phyloP scores from a whole-genome alignment of 1,139 yeast genomes.

The Blastobotrys buckinghamii region DNA sequence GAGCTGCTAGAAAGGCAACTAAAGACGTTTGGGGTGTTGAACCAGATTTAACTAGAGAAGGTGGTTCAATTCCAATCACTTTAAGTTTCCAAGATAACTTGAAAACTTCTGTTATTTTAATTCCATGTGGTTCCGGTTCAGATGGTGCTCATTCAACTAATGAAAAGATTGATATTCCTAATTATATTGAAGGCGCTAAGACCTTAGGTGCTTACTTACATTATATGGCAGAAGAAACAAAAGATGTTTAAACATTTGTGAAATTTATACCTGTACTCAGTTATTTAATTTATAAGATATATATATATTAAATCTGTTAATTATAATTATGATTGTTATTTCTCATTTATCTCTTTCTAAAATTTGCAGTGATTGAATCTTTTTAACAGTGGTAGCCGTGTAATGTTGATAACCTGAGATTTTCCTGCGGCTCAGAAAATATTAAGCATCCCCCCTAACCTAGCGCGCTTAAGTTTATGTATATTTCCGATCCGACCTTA shows the following conservation, averaged over 20 bases:
- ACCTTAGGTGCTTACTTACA: slow-evolving; percentile 91
- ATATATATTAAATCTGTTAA: no score
- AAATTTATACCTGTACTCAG: background rate
- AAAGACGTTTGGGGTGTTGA: slow-evolving; percentile 90
- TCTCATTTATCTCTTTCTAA: no score
- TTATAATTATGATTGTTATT: no score
- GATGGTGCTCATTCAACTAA: slow-evolving; percentile 99
- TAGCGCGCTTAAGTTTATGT: no score
- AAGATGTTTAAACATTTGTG: slow-evolving; percentile 30
- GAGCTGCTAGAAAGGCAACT: slow-evolving; percentile 93
- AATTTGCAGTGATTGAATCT: no score
- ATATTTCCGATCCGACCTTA: no score
- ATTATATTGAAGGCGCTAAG: slow-evolving; percentile 91
- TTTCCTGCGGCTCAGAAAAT: no score
- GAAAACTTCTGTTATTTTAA: slow-evolving; percentile 75
- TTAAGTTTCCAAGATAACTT: slow-evolving; percentile 83
- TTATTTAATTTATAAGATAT: background rate
- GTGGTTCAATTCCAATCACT: slow-evolving; percentile 97
- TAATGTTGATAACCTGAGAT: no score
- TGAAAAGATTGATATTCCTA: slow-evolving; percentile 83
- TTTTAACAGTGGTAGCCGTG: no score
- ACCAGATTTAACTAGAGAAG: slow-evolving; percentile 97
- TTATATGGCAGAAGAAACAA: slow-evolving; percentile 54
- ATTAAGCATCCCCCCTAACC: no score
- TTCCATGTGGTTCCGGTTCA: slow-evolving; percentile 98